phyloP scores from a whole-genome alignment of 2,329 filamentous ascomycete genomes.

The Penicillium sp. region DNA sequence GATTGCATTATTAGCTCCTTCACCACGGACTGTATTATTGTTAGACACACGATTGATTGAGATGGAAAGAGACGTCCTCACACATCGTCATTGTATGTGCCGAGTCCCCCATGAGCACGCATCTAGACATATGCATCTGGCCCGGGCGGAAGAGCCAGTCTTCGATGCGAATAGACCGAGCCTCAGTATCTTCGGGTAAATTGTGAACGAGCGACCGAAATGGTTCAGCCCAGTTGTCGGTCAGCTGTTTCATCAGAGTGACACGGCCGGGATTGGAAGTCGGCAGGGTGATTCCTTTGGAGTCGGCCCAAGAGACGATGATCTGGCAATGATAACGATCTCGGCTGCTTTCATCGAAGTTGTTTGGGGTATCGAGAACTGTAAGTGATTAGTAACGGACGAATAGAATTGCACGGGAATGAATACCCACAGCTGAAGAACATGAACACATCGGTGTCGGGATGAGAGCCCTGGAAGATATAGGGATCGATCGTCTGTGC shows the following conservation, averaged over 20 bases:
- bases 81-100: conserved; percentile 62
- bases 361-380: conserved; percentile 53
- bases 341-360: conserved; percentile 32
- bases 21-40: conserved; percentile 51
- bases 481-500: conserved; percentile 52
- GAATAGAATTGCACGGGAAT: too few relatives aligned
- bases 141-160: conserved; percentile 47
- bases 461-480: conserved; percentile 56
- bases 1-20: conserved; percentile 59
- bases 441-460: conserved; percentile 51
- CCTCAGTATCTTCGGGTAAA: conserved; percentile 44
- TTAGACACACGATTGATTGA: background rate
- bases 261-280: conserved; percentile 39
- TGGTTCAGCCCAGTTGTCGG: conserved; percentile 50
- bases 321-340: conserved; percentile 50
- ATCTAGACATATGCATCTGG: conserved; percentile 36
- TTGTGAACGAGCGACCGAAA: conserved; percentile 45
- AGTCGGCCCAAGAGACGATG: conserved; percentile 52
- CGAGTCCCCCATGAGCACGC: conserved; percentile 55
- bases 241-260: conserved; percentile 45
- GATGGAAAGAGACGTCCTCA: conserved; percentile 34
- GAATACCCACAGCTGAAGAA: conserved; percentile 52
- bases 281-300: conserved; percentile 42
- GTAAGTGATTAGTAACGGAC: background rate
- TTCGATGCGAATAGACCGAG: conserved; percentile 48